Evolutionary conservation across 2,329 filamentous ascomycete genomes (phyloP).

Genomic region (Colletotrichum sp.): DNA sequence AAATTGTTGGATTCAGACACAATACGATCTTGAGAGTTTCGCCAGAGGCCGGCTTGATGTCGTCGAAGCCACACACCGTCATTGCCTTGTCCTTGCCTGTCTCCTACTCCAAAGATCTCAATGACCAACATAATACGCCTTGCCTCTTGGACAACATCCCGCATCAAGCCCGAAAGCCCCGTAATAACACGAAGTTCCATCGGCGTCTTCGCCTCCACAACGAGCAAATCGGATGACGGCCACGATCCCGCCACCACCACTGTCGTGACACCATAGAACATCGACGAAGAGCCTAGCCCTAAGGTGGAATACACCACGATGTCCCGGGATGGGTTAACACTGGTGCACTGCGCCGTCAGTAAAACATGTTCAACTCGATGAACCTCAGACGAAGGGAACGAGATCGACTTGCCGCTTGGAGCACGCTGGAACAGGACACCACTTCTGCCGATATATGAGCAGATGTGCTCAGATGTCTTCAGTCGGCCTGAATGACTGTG

Average conservation of each 20-base stretch:
- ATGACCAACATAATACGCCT: not conserved
- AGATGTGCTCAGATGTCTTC: slow-evolving; percentile 73
- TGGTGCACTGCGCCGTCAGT: slow-evolving; percentile 57
- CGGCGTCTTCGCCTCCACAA: not conserved
- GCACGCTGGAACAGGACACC: slow-evolving; percentile 68
- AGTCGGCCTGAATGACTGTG: slow-evolving; percentile 77
- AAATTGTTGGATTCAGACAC: not conserved
- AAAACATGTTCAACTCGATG: not conserved
- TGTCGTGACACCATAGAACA: slow-evolving; percentile 29
- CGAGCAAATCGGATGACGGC: not conserved
- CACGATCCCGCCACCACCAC: not conserved
- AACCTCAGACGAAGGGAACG: not conserved
- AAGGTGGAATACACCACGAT: accelerated
- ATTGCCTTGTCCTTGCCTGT: not conserved
- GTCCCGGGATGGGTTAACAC: slow-evolving; percentile 61
- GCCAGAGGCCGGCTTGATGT: not conserved
- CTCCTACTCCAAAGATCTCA: not conserved
- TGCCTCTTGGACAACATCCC: not conserved
- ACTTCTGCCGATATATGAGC: slow-evolving; percentile 74
- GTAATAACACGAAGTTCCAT: too few species aligned
- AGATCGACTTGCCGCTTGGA: too few species aligned
- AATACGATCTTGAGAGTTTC: not conserved
- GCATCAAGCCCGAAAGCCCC: too few species aligned
- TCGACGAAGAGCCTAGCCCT: too few species aligned
- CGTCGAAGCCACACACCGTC: not conserved